Conservation (phyloP, 176 grass and related monocot species). For the Chrysopogon serrulatus region DNA sequence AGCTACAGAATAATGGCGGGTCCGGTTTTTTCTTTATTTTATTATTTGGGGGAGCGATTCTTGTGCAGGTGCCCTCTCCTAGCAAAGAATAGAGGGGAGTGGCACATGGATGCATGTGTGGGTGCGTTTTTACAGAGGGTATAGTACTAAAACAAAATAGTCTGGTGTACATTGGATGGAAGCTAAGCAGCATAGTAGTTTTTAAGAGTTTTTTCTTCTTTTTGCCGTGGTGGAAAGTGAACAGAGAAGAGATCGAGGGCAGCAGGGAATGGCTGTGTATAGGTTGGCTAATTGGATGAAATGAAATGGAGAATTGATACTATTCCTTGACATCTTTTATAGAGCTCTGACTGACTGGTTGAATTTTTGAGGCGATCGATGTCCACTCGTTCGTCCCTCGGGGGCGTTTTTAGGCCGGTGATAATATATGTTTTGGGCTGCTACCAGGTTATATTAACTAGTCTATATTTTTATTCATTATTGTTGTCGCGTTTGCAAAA, state of each 20-base stretch:
- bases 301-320: conserved; percentile 20
- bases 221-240: conserved; percentile 16
- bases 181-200: conserved; percentile 19
- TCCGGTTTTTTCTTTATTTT: background rate
- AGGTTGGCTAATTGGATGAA: conserved; percentile 23
- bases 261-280: conserved; percentile 6
- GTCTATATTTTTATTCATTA: no score
- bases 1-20: background rate
- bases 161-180: conserved; percentile 27
- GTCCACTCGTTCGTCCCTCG: no score
- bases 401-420: no score
- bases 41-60: background rate
- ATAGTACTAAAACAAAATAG: background rate
- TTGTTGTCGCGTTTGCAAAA: no score
- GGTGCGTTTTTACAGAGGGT: background rate
- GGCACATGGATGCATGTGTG: background rate
- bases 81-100: conserved; percentile 4
- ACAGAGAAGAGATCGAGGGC: background rate
- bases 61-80: conserved; percentile 4
- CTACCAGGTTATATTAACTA: no score
- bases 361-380: no score
- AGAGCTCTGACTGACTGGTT: no score
- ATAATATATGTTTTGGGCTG: no score
- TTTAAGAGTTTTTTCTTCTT: conserved; percentile 3
- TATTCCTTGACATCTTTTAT: conserved; percentile 16